Evolutionary conservation across 768 basidiomycete species (phyloP).

Genomic region (Flagelloscypha sp.): DNA sequence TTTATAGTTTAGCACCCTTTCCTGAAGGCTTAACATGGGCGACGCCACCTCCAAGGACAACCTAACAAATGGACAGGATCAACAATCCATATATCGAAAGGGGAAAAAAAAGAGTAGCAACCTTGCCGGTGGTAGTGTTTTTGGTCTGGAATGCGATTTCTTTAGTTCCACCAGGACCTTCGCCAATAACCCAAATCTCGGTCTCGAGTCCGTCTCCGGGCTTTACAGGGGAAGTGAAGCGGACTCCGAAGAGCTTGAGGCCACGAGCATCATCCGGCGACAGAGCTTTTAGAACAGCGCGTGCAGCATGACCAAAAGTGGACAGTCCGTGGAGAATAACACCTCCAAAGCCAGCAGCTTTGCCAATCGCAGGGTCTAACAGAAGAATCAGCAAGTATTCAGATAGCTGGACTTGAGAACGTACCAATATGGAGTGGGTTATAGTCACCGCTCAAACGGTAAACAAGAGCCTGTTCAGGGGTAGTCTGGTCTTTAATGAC

Average conservation of each 20-base stretch:
- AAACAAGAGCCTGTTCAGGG: conserved; percentile 59
- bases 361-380: conserved; percentile 67
- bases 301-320: conserved; percentile 74
- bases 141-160: conserved; percentile 60
- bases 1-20: no score
- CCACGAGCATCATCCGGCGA: conserved; percentile 53
- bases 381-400: neutral
- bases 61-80: conserved; percentile 20
- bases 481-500: conserved; percentile 54
- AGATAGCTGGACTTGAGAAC: conserved; percentile 8
- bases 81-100: conserved; percentile 2
- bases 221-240: conserved; percentile 78
- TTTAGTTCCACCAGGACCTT: conserved; percentile 47
- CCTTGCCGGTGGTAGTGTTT: conserved; percentile 53
- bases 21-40: conserved; percentile 59
- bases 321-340: conserved; percentile 82
- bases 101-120: conserved; percentile 14
- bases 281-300: conserved; percentile 58
- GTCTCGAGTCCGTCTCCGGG: conserved; percentile 80
- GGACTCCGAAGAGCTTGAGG: conserved; percentile 59
- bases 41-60: conserved; percentile 51
- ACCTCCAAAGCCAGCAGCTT: conserved; percentile 70
- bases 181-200: conserved; percentile 67
- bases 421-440: conserved; percentile 70
- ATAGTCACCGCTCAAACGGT: conserved; percentile 72